Percentiles rank a stretch among this genome's conserved stretches.
phyloP scores from a whole-genome alignment of 1,284 basidiomycete genomes.

The Tylopilus sp. region DNA sequence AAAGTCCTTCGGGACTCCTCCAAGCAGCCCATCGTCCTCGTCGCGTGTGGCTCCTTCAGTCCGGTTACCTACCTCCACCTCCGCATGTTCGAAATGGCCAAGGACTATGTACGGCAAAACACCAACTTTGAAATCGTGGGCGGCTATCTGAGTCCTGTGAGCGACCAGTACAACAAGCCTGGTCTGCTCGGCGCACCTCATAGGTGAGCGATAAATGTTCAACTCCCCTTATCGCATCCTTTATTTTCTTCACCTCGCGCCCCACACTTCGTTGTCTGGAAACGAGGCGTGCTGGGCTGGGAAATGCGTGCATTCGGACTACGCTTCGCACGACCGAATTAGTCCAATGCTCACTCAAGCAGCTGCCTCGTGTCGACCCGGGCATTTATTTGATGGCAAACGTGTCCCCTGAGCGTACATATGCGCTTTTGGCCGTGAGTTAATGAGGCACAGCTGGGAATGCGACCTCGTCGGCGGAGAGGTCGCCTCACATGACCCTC shows the following conservation, averaged over 20 bases:
- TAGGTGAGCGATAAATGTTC: constrained; percentile 49
- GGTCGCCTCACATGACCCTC: constrained; percentile 8
- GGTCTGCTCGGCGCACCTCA: constrained; percentile 79
- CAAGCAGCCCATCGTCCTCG: constrained; percentile 72
- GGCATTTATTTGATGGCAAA: not conserved
- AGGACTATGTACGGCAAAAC: constrained; percentile 90
- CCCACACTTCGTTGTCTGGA: constrained; percentile 2
- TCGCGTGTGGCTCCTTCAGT: constrained; percentile 80
- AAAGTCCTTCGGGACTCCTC: constrained; percentile 55
- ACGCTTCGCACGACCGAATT: constrained; percentile 8
- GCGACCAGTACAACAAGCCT: constrained; percentile 89
- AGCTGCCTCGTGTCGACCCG: constrained; percentile 21
- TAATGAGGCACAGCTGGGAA: constrained; percentile 5
- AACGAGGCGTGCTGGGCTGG: not conserved
- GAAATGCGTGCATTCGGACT: not conserved
- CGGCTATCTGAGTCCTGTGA: constrained; percentile 93
- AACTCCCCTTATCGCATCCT: not conserved
- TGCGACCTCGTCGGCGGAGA: constrained; percentile 5
- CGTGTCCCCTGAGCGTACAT: not conserved
- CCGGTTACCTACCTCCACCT: constrained; percentile 81
- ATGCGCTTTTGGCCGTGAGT: constrained; percentile 5
- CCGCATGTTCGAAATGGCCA: constrained; percentile 98
- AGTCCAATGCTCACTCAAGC: constrained; percentile 10
- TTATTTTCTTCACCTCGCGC: not conserved
- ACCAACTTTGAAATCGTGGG: constrained; percentile 92